Base-by-base conservation (phyloP, 2,329 filamentous ascomycete genomes). In the Neofusicoccum cordaticola region DNA sequence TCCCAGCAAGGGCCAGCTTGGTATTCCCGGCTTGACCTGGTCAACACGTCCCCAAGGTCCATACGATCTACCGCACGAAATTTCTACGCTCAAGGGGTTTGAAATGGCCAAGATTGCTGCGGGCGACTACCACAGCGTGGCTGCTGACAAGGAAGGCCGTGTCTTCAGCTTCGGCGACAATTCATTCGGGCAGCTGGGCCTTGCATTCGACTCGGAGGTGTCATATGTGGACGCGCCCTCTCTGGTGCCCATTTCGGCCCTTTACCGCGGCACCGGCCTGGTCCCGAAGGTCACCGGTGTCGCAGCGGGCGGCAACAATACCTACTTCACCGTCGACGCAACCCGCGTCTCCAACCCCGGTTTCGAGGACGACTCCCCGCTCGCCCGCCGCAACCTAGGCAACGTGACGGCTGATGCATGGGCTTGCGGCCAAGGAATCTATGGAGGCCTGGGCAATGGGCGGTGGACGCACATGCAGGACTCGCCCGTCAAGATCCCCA, bases 91-190 rank as follows among this genome's bases (percentile, higher is more conserved):
- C 2, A 86, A 85, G 64, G 90, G 88, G 4, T 90, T 89, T 68
- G 84, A 90, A 4, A 87, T 95, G 51, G 78, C 82, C 4, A 85
- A 91, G 68, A 89, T 98, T 65, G 93, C 94, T 1, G 82, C 92
- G 1, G 95, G 95, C 27, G 93, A 97, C 73, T 88, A 89, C 69
- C 95, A 99, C 78, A 96, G 92, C 3, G 80, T 96, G 1, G 90
- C 88, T 0, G 83, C 93, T 15, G 91, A 94, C 73, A 85, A 86
- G 66, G 83, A 89, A 61, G 94, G 94, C 15, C 86, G 88, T 15
- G 84, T 95, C 15, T 97, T 95, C 76, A 84, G 88, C 6, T 98
- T 96, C 79, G 95, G 95, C 42, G 93, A 98, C 76, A 98, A 98
- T 78, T 88, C 88, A 0, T 86, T 87, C 48, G 95, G 95, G n/a